Conservation (phyloP, 306 rosid genomes). For the Hippophae rhamnoides region DNA sequence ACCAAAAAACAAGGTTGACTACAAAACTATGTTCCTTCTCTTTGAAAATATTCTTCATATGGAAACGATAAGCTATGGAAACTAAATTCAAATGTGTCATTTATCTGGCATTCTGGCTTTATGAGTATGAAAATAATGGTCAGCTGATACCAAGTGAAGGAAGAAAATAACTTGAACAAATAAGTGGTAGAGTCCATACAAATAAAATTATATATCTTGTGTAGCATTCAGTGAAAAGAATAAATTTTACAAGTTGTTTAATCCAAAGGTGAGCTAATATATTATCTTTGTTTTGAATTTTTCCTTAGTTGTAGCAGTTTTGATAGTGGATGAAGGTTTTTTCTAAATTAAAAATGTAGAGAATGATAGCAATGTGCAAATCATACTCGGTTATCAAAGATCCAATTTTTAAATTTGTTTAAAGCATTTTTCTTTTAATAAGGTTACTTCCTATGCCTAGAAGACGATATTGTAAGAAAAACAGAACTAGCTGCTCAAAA, state of each 20-base stretch:
- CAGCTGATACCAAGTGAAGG: not conserved
- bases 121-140: not conserved
- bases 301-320: no score
- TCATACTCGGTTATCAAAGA: no score
- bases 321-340: no score
- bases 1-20: constrained; percentile 18
- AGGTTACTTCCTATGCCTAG: no score
- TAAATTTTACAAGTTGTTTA: not conserved
- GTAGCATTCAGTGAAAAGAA: not conserved
- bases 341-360: no score
- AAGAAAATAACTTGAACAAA: not conserved
- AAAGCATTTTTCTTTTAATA: no score
- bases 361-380: no score
- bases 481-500: no score
- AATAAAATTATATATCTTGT: not conserved
- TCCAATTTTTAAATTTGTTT: no score
- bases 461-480: no score
- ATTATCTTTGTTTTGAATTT: no score
- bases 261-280: not conserved
- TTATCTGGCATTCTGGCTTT: not conserved
- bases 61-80: not conserved
- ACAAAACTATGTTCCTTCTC: not conserved
- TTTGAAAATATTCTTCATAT: not conserved
- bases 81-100: not conserved
- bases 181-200: not conserved